Percentiles rank a stretch among this genome's conserved stretches.
Evolutionary conservation across 2,329 filamentous ascomycete species (phyloP).

Genomic region (Talaromyces sp.): DNA sequence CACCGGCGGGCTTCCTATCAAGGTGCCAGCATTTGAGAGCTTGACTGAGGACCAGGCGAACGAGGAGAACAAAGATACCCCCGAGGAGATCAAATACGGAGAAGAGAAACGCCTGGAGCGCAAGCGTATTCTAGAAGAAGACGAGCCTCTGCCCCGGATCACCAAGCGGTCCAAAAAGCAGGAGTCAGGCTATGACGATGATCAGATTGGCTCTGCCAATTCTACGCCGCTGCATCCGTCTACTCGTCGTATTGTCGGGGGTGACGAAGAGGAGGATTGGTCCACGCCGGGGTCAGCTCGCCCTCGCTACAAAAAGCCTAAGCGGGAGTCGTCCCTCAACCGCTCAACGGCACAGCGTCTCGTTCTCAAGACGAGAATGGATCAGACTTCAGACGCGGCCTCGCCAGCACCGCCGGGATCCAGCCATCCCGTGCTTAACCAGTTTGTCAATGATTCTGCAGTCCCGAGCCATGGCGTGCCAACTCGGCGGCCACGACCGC

Average conservation of each 20-base stretch:
- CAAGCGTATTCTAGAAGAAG: slow-evolving; percentile 46
- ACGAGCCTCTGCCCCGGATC: slow-evolving; percentile 40
- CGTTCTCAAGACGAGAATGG: slow-evolving; percentile 41
- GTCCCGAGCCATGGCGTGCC: slow-evolving; percentile 21
- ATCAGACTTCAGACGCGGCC: slow-evolving; percentile 36
- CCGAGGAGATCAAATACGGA: slow-evolving; percentile 44
- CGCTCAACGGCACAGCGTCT: slow-evolving; percentile 34
- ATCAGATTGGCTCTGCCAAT: slow-evolving; percentile 26
- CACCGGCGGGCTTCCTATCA: slow-evolving; percentile 39
- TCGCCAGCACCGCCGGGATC: slow-evolving; percentile 41
- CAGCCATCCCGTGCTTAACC: slow-evolving; percentile 37
- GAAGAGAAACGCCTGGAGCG: slow-evolving; percentile 45
- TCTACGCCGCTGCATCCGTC: slow-evolving; percentile 36
- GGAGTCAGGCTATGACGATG: slow-evolving; percentile 30
- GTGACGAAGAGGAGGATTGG: slow-evolving; percentile 39
- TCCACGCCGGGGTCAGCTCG: slow-evolving; percentile 29
- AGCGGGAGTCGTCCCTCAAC: slow-evolving; percentile 32
- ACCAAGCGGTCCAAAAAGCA: slow-evolving; percentile 42
- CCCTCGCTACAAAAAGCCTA: slow-evolving; percentile 36
- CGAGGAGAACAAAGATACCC: slow-evolving; percentile 46
- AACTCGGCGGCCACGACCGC: slow-evolving; percentile 40
- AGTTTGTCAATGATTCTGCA: slow-evolving; percentile 32
- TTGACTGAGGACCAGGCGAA: slow-evolving; percentile 47
- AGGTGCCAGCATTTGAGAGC: slow-evolving; percentile 44
- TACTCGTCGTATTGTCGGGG: slow-evolving; percentile 21